Conservation (phyloP, 2,329 filamentous ascomycete species). For the Aurifilum marmelostoma region DNA sequence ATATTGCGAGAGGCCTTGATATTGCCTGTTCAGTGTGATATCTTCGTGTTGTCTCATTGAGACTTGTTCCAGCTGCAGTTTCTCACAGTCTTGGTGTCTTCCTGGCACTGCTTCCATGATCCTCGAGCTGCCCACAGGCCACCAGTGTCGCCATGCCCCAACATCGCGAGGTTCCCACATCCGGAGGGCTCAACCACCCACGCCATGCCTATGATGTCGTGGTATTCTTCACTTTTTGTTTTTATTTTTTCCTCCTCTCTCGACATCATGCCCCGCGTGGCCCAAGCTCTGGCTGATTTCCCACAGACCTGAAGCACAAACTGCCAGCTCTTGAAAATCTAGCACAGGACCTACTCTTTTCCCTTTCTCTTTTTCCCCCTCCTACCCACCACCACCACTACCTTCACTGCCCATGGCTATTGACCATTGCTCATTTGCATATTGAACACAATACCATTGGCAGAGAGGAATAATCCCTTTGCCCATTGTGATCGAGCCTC, state of each 20-base stretch:
- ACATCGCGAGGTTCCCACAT: not conserved
- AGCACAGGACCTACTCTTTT: no score
- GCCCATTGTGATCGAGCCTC: not conserved
- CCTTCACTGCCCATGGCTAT: not conserved
- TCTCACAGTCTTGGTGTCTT: not conserved
- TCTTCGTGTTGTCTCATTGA: not conserved
- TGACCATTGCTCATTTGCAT: conserved; percentile 2
- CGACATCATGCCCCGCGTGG: not conserved
- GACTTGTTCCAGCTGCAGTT: not conserved
- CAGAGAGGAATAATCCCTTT: conserved; percentile 5
- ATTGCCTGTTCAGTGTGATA: not conserved
- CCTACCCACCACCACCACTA: not conserved
- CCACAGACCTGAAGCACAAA: conserved; percentile 3
- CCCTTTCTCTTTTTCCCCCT: not conserved
- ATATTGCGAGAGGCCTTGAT: not conserved
- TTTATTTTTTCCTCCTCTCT: not conserved
- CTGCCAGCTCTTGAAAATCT: not conserved
- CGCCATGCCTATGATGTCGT: conserved; percentile 5
- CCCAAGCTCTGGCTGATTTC: not conserved
- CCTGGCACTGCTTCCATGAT: not conserved
- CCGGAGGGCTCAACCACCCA: not conserved
- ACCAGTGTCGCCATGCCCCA: not conserved
- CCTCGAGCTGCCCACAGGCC: not conserved
- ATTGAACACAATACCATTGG: not conserved
- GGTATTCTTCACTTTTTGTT: not conserved